Base-by-base conservation (phyloP, 2,329 filamentous ascomycete genomes). In the Didymella lethalis region DNA sequence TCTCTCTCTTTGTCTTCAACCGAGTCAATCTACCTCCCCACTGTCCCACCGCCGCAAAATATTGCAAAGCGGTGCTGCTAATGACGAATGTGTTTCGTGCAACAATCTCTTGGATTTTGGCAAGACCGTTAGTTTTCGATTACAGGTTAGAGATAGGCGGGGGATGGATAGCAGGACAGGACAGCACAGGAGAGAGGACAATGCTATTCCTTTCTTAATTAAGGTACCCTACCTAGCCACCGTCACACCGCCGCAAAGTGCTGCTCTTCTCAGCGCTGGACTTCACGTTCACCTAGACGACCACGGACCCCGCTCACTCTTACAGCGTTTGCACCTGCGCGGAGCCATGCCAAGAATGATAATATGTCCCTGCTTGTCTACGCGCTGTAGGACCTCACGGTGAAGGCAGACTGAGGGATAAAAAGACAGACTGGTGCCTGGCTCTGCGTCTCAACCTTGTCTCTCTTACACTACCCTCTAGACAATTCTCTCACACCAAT, bases 351-450 rank as follows among this genome's bases (percentile, higher is more conserved):
- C 57, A 54, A 59, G 16, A 3, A 48, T 64, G 46, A 32, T 62
- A 59, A 59, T 20, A 36, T 47, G 59, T 64, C 55, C 41, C 18
- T 10, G 26, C 7, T 14, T 51, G 62, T 67, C 57, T 46, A 47
- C 50, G 49, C 28, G 40, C 50, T 38, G 50, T 49, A 18, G 2
- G 25, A n/a, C 4, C 28, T 32, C 43, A 46, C 54, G 41, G 63
- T 66, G 61, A 67, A 64, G 45, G 52, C 51, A 52, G 44, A 12
- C 50, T 54, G 45, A 44, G 16, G 10, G 18, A 46, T 26, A 23
- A 41, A 43, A 53, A 47, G 29, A 16, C 20, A n/a, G 54, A 59
- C 44, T 48, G 4, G 12, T n/a, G 34, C 31, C 6, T 49, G 36
- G 48, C 49, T 38, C 23, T 0, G 5, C 16, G 41, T 54, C 47